phyloP scores from a whole-genome alignment of 805 yeast species.

The Candida argentea region DNA sequence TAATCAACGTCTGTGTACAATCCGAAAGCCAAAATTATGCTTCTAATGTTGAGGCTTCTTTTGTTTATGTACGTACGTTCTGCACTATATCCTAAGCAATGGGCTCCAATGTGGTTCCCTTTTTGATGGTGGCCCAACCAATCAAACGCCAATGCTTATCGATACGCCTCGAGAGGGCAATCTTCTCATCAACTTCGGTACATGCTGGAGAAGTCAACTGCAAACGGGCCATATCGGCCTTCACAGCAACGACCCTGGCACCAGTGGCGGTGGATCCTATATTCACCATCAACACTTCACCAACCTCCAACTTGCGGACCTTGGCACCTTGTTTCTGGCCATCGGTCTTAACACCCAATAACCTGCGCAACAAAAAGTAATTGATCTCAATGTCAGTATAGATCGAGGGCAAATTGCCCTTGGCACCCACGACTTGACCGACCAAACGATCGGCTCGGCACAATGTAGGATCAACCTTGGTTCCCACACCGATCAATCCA shows the following conservation, averaged over 20 bases:
- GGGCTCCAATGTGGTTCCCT: constrained; percentile 85
- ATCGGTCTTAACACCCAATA: constrained; percentile 96
- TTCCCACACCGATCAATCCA: constrained; percentile 99
- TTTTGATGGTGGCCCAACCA: constrained; percentile 98
- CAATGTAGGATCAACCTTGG: constrained; percentile 95
- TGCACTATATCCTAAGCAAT: constrained; percentile 37
- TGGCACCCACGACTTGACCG: constrained; percentile 98
- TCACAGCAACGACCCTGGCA: constrained; percentile 95
- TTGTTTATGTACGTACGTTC: no score
- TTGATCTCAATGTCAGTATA: constrained; percentile 97
- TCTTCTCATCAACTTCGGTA: constrained; percentile 96
- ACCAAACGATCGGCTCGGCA: constrained; percentile 99
- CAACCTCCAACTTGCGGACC: constrained; percentile 87
- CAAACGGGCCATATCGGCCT: constrained; percentile 98
- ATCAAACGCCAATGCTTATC: constrained; percentile 99
- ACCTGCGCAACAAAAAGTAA: constrained; percentile 91
- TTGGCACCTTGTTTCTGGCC: constrained; percentile 90
- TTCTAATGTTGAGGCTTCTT: no score
- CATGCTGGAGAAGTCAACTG: constrained; percentile 97
- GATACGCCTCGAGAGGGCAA: constrained; percentile 96
- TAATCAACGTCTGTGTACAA: no score
- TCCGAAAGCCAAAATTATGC: no score
- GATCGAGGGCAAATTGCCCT: constrained; percentile 89
- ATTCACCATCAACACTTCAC: constrained; percentile 97
- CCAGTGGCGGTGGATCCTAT: constrained; percentile 99